These are phyloP conservation scores for Rhizopogon vesiculosus DNA, from an alignment of 768 basidiomycete species.

Conservation along the genomic window DNA sequence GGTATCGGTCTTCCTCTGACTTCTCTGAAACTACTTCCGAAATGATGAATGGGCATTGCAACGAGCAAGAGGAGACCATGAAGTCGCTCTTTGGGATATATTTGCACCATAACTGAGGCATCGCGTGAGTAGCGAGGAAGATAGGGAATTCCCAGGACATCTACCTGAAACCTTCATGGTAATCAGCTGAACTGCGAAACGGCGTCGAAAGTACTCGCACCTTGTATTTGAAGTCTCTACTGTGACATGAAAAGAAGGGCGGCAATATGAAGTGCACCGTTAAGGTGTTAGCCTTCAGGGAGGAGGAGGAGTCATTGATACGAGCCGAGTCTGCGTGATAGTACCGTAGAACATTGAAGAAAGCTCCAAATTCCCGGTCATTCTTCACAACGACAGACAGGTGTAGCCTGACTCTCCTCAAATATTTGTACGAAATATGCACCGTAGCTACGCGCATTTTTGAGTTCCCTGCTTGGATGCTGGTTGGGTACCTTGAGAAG, in stretches of 20 bases:
- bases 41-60: not conserved
- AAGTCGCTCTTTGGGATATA: not conserved
- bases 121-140: not conserved
- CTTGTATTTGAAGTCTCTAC: not conserved
- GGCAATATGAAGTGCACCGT: not conserved
- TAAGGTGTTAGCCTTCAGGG: not conserved
- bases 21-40: not conserved
- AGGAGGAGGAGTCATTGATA: not conserved
- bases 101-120: not conserved
- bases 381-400: too few relatives aligned
- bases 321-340: not conserved
- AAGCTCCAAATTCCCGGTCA: slow-evolving; percentile 1
- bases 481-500: too few relatives aligned
- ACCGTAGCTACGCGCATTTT: too few relatives aligned
- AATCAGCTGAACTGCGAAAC: not conserved
- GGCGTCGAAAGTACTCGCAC: not conserved
- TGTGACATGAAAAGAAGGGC: not conserved
- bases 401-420: too few relatives aligned
- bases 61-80: not conserved
- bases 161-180: not conserved
- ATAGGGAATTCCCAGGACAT: not conserved
- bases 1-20: not conserved
- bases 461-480: too few relatives aligned
- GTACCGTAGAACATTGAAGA: not conserved
- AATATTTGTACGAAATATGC: too few relatives aligned